These are phyloP conservation scores for Penicillium sp. DNA, from an alignment of 2,329 filamentous ascomycete genomes.

Conservation along the genomic window DNA sequence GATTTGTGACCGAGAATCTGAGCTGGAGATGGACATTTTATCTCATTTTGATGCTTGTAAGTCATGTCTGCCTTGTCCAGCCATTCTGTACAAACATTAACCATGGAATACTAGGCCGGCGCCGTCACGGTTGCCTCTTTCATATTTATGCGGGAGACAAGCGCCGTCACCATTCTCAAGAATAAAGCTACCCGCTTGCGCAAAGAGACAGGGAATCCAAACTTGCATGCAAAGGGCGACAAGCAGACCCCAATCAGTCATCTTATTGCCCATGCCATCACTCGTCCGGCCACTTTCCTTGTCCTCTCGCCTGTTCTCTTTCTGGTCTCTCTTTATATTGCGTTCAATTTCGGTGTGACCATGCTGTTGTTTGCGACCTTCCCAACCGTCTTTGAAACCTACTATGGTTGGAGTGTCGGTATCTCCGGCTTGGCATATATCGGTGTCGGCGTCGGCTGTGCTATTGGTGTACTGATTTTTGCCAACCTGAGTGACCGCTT, in stretches of 20 bases:
- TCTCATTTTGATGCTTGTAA: conserved; percentile 46
- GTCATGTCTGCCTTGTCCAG: no score
- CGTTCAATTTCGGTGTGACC: conserved; percentile 58
- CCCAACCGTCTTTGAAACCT: conserved; percentile 52
- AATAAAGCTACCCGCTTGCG: conserved; percentile 49
- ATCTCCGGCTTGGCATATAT: conserved; percentile 61
- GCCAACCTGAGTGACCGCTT: not conserved
- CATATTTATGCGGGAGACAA: conserved; percentile 59
- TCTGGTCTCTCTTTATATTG: conserved; percentile 51
- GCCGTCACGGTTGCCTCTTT: conserved; percentile 37
- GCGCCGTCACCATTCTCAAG: conserved; percentile 60
- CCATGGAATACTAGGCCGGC: conserved; percentile 28
- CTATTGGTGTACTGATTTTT: conserved; percentile 43
- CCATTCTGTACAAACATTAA: no score
- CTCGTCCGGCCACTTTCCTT: conserved; percentile 55
- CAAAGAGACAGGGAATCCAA: conserved; percentile 32
- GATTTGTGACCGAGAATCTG: conserved; percentile 30
- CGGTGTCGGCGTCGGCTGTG: conserved; percentile 59
- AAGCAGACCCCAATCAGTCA: conserved; percentile 1
- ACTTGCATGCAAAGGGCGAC: conserved; percentile 16
- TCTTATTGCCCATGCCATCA: conserved; percentile 38
- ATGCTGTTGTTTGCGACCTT: conserved; percentile 63
- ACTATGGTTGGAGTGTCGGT: conserved; percentile 53
- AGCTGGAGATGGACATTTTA: conserved; percentile 62
- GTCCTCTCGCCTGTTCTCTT: conserved; percentile 58